Conservation (phyloP, 169 alveolate genomes). For the Plasmodium falciparum region DNA sequence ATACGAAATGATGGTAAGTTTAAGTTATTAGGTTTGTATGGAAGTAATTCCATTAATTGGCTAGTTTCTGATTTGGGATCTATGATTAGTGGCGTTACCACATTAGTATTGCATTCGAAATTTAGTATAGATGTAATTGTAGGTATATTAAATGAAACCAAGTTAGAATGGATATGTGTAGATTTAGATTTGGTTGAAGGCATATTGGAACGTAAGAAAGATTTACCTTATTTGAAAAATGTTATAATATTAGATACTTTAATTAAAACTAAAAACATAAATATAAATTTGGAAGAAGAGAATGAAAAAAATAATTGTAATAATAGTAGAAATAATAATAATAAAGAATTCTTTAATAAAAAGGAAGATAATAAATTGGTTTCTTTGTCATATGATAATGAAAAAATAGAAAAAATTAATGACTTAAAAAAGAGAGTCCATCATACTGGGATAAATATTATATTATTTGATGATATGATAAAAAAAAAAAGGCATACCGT, state of each 20-base stretch:
- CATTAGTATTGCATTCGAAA: slow-evolving; percentile 56
- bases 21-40: slow-evolving; percentile 45
- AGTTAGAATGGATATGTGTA: slow-evolving; percentile 51
- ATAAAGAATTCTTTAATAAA: neutral
- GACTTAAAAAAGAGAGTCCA: neutral
- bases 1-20: slow-evolving; percentile 24
- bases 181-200: slow-evolving; percentile 18
- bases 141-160: slow-evolving; percentile 32
- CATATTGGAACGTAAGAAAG: neutral
- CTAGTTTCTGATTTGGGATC: slow-evolving; percentile 25
- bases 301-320: neutral
- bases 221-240: slow-evolving; percentile 37
- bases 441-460: neutral
- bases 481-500: neutral
- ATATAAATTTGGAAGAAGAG: neutral
- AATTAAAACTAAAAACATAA: neutral
- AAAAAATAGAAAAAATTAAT: neutral
- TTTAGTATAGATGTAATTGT: slow-evolving; percentile 46
- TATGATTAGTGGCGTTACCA: slow-evolving; percentile 27
- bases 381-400: neutral
- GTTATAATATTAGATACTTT: slow-evolving; percentile 25
- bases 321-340: neutral
- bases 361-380: neutral
- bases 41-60: slow-evolving; percentile 59
- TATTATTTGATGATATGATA: neutral